These are phyloP conservation scores for Hirsutella minnesotensis DNA, from an alignment of 2,329 filamentous ascomycete genomes.

Conservation along the genomic window DNA sequence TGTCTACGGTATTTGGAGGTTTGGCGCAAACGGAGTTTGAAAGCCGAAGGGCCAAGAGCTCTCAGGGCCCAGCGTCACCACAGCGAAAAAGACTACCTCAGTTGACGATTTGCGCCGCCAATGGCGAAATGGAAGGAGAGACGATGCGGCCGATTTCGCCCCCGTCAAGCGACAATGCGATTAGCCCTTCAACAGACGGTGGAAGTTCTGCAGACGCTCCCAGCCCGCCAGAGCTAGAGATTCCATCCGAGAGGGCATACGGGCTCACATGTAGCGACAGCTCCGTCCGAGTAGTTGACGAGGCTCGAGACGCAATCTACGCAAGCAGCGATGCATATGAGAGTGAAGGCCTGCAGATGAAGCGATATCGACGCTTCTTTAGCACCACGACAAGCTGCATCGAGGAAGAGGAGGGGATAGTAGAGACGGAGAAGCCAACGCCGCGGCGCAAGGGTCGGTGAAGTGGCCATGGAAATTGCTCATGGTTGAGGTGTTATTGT, in stretches of 20 bases:
- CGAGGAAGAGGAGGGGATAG: conserved; percentile 22
- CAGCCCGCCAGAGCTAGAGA: conserved; percentile 25
- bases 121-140: not conserved
- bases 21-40: conserved; percentile 21
- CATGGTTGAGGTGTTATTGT: too few species aligned
- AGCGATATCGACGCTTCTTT: conserved; percentile 21
- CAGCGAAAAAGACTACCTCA: not conserved
- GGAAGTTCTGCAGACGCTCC: conserved; percentile 19
- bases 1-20: conserved; percentile 23
- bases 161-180: conserved; percentile 21
- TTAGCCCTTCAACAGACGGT: conserved; percentile 24
- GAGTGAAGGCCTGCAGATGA: conserved; percentile 22
- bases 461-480: not conserved
- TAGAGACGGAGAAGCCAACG: not conserved
- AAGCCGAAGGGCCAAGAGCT: conserved; percentile 12
- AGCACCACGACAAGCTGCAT: conserved; percentile 22
- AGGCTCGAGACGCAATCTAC: conserved; percentile 17
- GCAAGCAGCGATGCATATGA: conserved; percentile 17
- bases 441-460: not conserved
- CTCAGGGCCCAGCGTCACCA: conserved; percentile 3
- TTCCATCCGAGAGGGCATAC: conserved; percentile 16
- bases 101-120: not conserved
- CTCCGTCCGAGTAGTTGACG: conserved; percentile 8
- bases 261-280: conserved; percentile 11
- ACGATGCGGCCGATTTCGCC: conserved; percentile 5